A percentile compares a stretch with the other conserved stretches of the same genome.
Conservation (phyloP, 164 flowering plant genomes). For the Aristolochia contorta region DNA sequence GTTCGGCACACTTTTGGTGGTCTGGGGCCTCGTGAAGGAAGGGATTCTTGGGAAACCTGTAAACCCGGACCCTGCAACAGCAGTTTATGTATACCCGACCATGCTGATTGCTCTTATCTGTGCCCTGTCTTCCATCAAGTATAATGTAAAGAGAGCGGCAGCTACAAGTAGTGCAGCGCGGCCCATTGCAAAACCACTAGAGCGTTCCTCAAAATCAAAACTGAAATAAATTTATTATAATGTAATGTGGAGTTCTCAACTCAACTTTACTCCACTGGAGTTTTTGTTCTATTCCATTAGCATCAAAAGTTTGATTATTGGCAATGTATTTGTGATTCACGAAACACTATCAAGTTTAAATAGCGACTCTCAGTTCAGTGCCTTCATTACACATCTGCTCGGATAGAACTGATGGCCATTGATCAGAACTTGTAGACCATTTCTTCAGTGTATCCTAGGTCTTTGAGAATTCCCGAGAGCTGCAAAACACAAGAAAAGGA, state of each 20-base stretch:
- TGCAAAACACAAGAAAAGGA: constrained; percentile 16
- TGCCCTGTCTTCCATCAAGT: constrained; percentile 71
- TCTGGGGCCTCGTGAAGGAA: constrained; percentile 96
- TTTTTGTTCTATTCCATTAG: neutral
- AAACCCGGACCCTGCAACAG: constrained; percentile 51
- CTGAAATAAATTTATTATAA: constrained; percentile 40
- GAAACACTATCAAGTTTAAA: neutral
- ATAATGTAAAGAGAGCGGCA: constrained; percentile 48
- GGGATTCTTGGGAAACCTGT: constrained; percentile 70
- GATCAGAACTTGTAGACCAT: constrained; percentile 92
- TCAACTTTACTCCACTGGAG: neutral
- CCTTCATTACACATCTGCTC: too few species aligned
- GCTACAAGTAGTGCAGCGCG: constrained; percentile 34
- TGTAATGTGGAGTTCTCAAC: neutral
- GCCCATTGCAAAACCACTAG: constrained; percentile 65
- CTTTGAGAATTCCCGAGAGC: constrained; percentile 81
- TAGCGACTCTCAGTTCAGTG: neutral
- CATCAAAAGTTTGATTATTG: neutral
- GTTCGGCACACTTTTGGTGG: constrained; percentile 80
- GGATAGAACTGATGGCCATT: neutral
- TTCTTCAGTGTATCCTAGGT: constrained; percentile 72
- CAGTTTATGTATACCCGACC: constrained; percentile 79
- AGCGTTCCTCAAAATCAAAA: constrained; percentile 84
- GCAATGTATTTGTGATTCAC: neutral
- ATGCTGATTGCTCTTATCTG: constrained; percentile 67